phyloP scores from a whole-genome alignment of 305 asterid genomes.

The Fraxinus xanthoxyloides region DNA sequence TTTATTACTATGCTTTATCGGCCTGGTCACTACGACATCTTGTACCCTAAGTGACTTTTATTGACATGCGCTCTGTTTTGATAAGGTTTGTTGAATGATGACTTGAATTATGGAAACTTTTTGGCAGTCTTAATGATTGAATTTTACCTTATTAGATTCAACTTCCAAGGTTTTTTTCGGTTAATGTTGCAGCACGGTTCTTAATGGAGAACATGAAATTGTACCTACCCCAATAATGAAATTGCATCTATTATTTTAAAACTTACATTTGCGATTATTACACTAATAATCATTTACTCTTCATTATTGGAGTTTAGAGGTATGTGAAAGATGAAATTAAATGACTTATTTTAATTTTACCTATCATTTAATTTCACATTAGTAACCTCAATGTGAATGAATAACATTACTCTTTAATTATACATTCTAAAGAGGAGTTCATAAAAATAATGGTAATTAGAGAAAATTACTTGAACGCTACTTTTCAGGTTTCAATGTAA shows the following conservation, averaged over 20 bases:
- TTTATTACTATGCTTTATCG: constrained; percentile 79
- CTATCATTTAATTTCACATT: too few species aligned
- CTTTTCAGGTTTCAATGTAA: too few species aligned
- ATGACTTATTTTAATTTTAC: too few species aligned
- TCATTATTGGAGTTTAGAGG: too few species aligned
- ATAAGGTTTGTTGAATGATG: background rate
- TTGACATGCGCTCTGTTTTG: background rate
- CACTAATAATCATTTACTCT: too few species aligned
- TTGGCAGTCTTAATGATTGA: background rate
- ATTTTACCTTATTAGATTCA: background rate
- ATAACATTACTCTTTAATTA: too few species aligned
- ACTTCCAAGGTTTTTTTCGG: background rate
- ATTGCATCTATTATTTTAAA: background rate
- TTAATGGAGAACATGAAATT: background rate
- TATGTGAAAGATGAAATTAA: too few species aligned
- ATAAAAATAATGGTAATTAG: too few species aligned
- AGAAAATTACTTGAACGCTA: too few species aligned
- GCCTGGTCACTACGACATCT: constrained; percentile 92
- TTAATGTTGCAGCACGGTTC: background rate
- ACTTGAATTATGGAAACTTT: background rate
- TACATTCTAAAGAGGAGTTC: too few species aligned
- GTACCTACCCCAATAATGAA: background rate
- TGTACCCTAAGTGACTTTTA: constrained; percentile 58
- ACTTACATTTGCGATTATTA: too few species aligned
- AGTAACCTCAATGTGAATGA: too few species aligned